A percentile compares a stretch with the other conserved stretches of the same genome.
Conservation (phyloP, 208 protist species). For the Crithidia sp. region DNA sequence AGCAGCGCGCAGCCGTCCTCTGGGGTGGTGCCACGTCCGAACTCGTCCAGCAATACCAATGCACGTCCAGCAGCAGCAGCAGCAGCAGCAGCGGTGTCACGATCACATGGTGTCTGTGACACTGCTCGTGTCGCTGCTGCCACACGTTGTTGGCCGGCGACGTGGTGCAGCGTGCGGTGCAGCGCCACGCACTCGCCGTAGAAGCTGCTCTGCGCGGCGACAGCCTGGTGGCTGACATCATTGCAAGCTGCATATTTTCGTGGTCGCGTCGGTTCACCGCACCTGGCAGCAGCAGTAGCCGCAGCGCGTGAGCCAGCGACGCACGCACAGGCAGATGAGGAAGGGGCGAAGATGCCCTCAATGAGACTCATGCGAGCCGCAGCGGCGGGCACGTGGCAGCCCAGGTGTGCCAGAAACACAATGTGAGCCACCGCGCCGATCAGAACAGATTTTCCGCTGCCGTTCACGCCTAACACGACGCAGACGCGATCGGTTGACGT, state of each 20-base stretch:
- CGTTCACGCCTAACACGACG: slow-evolving; percentile 86
- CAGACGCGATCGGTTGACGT: slow-evolving; percentile 49
- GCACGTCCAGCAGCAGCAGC: slow-evolving; percentile 32
- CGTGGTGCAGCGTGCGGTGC: slow-evolving; percentile 64
- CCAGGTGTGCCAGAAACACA: slow-evolving; percentile 93
- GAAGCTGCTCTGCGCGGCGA: slow-evolving; percentile 53
- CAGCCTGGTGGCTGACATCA: neutral
- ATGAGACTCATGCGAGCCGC: slow-evolving; percentile 54
- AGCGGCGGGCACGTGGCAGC: slow-evolving; percentile 92
- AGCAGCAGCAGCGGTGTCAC: slow-evolving; percentile 15
- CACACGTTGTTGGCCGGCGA: slow-evolving; percentile 27
- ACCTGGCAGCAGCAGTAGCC: too few relatives aligned
- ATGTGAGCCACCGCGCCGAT: slow-evolving; percentile 93
- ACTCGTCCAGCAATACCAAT: slow-evolving; percentile 94
- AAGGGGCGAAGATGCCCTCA: slow-evolving; percentile 54
- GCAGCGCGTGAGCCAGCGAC: neutral
- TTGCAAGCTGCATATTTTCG: too few relatives aligned
- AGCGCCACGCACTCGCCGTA: slow-evolving; percentile 68
- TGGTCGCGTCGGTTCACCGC: too few relatives aligned
- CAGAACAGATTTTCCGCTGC: slow-evolving; percentile 93
- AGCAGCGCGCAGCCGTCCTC: slow-evolving; percentile 87
- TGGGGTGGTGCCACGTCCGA: slow-evolving; percentile 93
- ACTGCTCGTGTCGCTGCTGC: neutral
- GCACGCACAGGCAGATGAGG: slow-evolving; percentile 1
- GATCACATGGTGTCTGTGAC: neutral